Conservation (phyloP, 2,329 filamentous ascomycete species). For the Cordyceps sp. region DNA sequence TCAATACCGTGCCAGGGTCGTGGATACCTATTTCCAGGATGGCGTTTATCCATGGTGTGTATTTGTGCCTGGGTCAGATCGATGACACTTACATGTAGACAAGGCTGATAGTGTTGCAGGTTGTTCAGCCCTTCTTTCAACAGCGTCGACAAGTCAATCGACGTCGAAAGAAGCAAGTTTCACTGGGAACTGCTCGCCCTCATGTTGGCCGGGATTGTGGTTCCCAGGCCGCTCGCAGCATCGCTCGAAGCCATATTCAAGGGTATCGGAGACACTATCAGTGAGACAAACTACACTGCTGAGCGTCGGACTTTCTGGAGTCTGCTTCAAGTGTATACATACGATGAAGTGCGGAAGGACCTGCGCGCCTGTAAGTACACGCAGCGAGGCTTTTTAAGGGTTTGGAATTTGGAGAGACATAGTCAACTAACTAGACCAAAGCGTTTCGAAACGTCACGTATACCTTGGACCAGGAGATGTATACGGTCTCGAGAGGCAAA, state of each 20-base stretch:
- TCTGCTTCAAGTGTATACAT: constrained; percentile 1
- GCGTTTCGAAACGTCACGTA: constrained; percentile 1
- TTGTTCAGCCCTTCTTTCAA: background rate
- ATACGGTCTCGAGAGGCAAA: background rate
- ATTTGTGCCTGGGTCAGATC: background rate
- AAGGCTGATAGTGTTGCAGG: background rate
- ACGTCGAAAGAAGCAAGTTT: background rate
- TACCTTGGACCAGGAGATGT: background rate
- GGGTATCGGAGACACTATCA: background rate
- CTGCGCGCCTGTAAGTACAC: background rate
- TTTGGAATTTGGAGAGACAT: background rate
- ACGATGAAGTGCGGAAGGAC: background rate
- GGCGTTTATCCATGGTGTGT: constrained; percentile 1
- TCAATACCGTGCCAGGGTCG: background rate
- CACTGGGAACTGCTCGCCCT: background rate
- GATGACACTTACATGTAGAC: background rate
- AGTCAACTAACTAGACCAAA: background rate
- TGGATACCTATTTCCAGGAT: background rate
- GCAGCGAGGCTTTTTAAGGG: too few relatives aligned
- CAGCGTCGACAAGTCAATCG: background rate
- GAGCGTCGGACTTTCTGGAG: background rate
- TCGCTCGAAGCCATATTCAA: background rate
- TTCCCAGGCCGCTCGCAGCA: background rate
- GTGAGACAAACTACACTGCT: background rate
- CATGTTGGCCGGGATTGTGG: background rate